phyloP scores from a whole-genome alignment of 331 rosid genomes.

The Prunus yedoensis region DNA sequence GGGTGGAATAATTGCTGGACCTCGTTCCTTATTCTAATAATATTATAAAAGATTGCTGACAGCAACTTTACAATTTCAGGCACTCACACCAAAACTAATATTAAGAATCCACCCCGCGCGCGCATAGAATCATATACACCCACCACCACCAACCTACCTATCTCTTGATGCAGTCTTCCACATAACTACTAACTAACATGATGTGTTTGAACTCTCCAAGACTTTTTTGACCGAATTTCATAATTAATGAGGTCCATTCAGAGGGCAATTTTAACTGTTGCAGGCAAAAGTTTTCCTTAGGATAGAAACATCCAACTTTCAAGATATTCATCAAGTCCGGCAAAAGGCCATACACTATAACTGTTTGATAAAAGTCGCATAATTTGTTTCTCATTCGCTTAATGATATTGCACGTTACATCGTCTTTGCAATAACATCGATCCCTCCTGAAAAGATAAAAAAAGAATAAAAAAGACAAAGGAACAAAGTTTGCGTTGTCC shows the following conservation, averaged over 20 bases:
- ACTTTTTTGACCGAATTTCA: background rate
- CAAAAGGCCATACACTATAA: too few relatives aligned
- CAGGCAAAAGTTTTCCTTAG: too few relatives aligned
- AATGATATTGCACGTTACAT: conserved; percentile 10
- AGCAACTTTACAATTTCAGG: conserved; percentile 49
- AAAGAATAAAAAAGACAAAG: background rate
- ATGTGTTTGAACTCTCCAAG: background rate
- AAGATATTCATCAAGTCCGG: too few relatives aligned
- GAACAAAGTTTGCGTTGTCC: conserved; percentile 14
- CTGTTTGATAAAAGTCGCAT: too few relatives aligned
- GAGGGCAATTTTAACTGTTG: too few relatives aligned
- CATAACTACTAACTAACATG: background rate
- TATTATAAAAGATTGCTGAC: background rate
- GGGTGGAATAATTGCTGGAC: conserved; percentile 46
- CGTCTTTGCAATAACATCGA: conserved; percentile 18
- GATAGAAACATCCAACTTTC: too few relatives aligned
- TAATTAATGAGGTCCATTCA: background rate
- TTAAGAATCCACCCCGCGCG: conserved; percentile 28
- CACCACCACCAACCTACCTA: conserved; percentile 12
- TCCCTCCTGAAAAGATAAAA: background rate
- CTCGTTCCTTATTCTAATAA: conserved; percentile 52
- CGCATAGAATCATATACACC: conserved; percentile 36
- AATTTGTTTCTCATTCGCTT: background rate
- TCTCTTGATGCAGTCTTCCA: background rate
- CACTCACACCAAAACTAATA: conserved; percentile 27